Base-by-base conservation (phyloP, 2,329 filamentous ascomycete genomes). In the Calonectria hongkongensis region DNA sequence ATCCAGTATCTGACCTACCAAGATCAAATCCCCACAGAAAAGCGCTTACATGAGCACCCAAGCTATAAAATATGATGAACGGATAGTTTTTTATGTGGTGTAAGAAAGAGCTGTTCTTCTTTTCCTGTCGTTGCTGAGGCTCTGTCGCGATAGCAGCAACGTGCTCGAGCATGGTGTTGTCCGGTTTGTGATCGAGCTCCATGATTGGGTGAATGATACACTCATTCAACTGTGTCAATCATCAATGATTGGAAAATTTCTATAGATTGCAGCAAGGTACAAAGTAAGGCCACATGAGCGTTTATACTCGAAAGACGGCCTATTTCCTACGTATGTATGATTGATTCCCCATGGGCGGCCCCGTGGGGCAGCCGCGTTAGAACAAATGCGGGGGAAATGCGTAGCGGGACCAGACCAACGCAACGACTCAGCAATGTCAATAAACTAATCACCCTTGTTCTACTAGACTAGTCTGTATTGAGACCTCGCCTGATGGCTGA, bases 1-100 rank as follows among this genome's bases (percentile, higher is more conserved):
- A n/a, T 1, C 4, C 21, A 43, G 15, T 18, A 12, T 45, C 21
- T 45, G 8, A 30, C 58, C 30, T 63, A 63, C 58, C 58, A 16
- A 63, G 58, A 27, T 63, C 58, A 63, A 63, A 63, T 28, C 58
- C 58, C 58, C 58, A 63, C 27, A 63, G 58, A 63, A 63, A 63
- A 25, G 58, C 58, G 58, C 58, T 63, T 21, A 63, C 58, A 45
- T 63, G 21, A 10, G 58, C 58, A 45, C 58, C 58, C 13, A 63
- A 28, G 15, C 58, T 63, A 25, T 63, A 63, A 21, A 63, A 21
- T n/a, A 63, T 30, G 39, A 63, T 45, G 25, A 45, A 63, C 7
- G 58, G 58, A 15, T 63, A 16, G 10, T 45, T 63, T 10, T 63
- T 63, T 16, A 63, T 18, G 25, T 63, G 58, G 2, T 2, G 3